Conservation (phyloP, 2,329 filamentous ascomycete genomes). For the Alternaria arborescens region DNA sequence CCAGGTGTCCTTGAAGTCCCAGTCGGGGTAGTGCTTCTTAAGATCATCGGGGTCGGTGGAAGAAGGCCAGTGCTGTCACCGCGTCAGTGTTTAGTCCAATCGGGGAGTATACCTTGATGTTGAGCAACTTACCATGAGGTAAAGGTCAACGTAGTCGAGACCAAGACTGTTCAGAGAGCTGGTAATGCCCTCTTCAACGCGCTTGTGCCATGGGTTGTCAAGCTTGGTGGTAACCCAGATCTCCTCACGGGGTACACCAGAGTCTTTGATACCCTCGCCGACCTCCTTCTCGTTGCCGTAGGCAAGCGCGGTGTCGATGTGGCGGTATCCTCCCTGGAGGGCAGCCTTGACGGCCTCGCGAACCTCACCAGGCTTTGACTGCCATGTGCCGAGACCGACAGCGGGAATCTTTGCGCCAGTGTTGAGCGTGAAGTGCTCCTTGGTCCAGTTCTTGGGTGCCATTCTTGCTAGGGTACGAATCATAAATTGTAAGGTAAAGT, state of each 20-base stretch:
- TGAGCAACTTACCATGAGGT: conserved; percentile 62
- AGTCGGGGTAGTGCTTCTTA: conserved; percentile 76
- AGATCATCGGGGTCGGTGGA: conserved; percentile 68
- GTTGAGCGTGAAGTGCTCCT: conserved; percentile 48
- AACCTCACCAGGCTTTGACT: conserved; percentile 74
- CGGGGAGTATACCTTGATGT: too few species aligned
- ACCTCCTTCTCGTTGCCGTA: conserved; percentile 83
- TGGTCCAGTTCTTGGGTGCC: conserved; percentile 47
- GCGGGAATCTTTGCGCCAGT: conserved; percentile 79
- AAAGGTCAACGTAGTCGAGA: conserved; percentile 74
- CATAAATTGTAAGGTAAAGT: conserved; percentile 25
- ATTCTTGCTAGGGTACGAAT: conserved; percentile 41
- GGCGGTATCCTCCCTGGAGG: conserved; percentile 73
- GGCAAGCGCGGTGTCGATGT: conserved; percentile 78
- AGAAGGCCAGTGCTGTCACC: conserved; percentile 65
- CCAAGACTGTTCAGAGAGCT: conserved; percentile 69
- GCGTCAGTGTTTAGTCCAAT: conserved; percentile 6
- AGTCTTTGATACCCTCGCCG: conserved; percentile 73
- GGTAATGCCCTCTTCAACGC: conserved; percentile 67
- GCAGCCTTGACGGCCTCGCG: conserved; percentile 75
- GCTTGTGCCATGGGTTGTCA: conserved; percentile 76
- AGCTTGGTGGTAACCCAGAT: conserved; percentile 85
- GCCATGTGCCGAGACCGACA: conserved; percentile 81
- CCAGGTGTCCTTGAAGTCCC: conserved; percentile 85
- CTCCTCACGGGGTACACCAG: conserved; percentile 69